Base-by-base conservation (phyloP, 495 filamentous ascomycete species). In the Haplographium delicatum region DNA sequence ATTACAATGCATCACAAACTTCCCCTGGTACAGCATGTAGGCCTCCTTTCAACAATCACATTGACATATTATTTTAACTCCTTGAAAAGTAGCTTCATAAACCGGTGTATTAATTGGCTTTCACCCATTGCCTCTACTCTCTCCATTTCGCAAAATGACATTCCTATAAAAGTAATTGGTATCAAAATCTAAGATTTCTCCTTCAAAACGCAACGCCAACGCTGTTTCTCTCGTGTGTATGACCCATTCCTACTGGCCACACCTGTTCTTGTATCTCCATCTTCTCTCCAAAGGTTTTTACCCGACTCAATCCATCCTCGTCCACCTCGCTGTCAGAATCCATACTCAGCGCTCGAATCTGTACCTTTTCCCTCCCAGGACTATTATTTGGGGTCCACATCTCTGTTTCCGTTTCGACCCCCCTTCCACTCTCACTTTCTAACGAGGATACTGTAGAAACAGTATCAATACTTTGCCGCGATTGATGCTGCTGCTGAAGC, bases 151-250 rank as follows among this genome's bases (percentile, higher is more conserved):
- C n/a, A n/a, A n/a, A n/a, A n/a, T n/a, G n/a, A n/a, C n/a, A n/a
- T n/a, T n/a, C n/a, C n/a, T n/a, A n/a, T n/a, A n/a, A n/a, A n/a
- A n/a, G n/a, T n/a, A n/a, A n/a, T n/a, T n/a, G n/a, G n/a, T n/a
- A n/a, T n/a, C n/a, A n/a, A 22, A 40, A 33, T 24, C 9, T 13
- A 35, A 31, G 24, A 28, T 41, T 41, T 18, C 5, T 26, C 20
- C 5, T 27, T 44, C 30, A 75, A 52, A 72, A 68, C 4, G 72
- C 72, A 55, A 75, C 60, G 15, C 69, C 70, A 26, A 75, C 70
- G 45, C 67, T 72, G 51, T 68, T 61, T 45, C 68, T 66, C 46
- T 68, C 62, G 15, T 55, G 56, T 13, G 51, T 48, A 24, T 49
- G 48, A 13, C 44, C 44, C 30, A 33, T 11, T 41, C 50, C 50